A percentile compares a stretch with the other conserved stretches of the same genome.
phyloP scores from a whole-genome alignment of 345 rosid species.

The Trapa incisa region DNA sequence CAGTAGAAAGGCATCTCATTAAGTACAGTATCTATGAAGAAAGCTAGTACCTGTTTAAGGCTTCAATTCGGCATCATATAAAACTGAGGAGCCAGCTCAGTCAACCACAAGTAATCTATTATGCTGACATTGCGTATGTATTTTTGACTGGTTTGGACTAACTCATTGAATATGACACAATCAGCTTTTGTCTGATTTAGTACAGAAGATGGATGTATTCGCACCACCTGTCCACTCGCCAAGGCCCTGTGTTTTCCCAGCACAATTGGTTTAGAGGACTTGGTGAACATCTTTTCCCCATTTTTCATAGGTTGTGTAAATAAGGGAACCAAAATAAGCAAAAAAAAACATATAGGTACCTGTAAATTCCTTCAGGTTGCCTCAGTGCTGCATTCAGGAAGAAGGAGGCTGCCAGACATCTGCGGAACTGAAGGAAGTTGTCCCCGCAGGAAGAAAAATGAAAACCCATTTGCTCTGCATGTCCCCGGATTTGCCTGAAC shows the following conservation, averaged over 20 bases:
- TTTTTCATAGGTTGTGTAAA: not conserved
- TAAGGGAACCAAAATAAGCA: not conserved
- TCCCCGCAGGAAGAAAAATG: slow-evolving; percentile 62
- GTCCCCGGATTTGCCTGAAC: slow-evolving; percentile 68
- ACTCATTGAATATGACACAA: slow-evolving; percentile 73
- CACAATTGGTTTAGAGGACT: slow-evolving; percentile 4
- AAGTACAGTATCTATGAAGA: not conserved
- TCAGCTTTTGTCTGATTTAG: slow-evolving; percentile 56
- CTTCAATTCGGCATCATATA: slow-evolving; percentile 38
- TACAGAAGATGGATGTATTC: slow-evolving; percentile 83
- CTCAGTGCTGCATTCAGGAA: slow-evolving; percentile 88
- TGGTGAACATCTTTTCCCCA: not conserved
- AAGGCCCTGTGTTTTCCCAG: slow-evolving; percentile 52
- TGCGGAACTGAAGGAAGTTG: slow-evolving; percentile 63
- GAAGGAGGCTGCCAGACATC: slow-evolving; percentile 88
- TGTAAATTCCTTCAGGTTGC: slow-evolving; percentile 80
- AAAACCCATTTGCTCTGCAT: slow-evolving; percentile 71
- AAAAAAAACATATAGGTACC: slow-evolving; percentile 23
- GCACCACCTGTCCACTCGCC: slow-evolving; percentile 73
- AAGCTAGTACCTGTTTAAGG: not conserved
- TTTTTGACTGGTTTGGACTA: slow-evolving; percentile 66
- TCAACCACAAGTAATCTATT: slow-evolving; percentile 72
- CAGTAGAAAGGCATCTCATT: not conserved
- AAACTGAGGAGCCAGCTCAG: slow-evolving; percentile 82
- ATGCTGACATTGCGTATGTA: slow-evolving; percentile 64